Base-by-base conservation (phyloP, 352 stramenopile species). In the Pythium aquatile region DNA sequence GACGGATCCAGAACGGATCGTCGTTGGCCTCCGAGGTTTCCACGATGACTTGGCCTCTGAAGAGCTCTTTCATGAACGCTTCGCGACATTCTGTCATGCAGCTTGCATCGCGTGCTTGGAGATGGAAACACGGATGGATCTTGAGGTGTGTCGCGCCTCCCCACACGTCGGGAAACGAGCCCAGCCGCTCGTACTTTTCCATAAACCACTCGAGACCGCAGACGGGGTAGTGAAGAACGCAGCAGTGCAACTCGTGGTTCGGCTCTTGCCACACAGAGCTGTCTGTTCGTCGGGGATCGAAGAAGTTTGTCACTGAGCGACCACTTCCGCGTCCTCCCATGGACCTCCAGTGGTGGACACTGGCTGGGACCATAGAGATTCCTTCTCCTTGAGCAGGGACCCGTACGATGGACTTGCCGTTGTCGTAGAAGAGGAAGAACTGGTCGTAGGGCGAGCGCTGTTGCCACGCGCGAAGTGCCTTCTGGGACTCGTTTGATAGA, bases 371-470 rank as follows among this genome's bases (percentile, higher is more conserved):
- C 3, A 61, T 32, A 1, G 20, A 3, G 5, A 4, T 24, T 1
- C 20, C 10, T 13, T 29, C n/a, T 29, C 5, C 13, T 5, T 17
- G 2, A 2, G 5, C 32, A 35, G 56, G 59, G 1, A 81, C 63
- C n/a, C 72, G 72, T 8, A 78, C 74, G 16, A 79, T 55, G 14
- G 74, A 69, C 39, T 82, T 82, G 39, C 72, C 74, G 30, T 79
- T 81, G 63, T 81, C 74, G 69, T 81, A 81, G 46, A 76, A 81
- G 9, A 79, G 64, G 47, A 81, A 81, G 46, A 73, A 82, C 62
- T 79, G 74, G 0, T 35, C 24, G 24, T 68, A 56, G n/a, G 39
- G 35, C n/a, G 74, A 70, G 9, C 67, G 64, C 5, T 42, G 14
- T 20, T 74, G 72, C 74, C 74, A 82, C 39, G 58, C 66, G 8